Evolutionary conservation across 805 yeast species (phyloP).

Genomic region (Brettanomyces custersianus): DNA sequence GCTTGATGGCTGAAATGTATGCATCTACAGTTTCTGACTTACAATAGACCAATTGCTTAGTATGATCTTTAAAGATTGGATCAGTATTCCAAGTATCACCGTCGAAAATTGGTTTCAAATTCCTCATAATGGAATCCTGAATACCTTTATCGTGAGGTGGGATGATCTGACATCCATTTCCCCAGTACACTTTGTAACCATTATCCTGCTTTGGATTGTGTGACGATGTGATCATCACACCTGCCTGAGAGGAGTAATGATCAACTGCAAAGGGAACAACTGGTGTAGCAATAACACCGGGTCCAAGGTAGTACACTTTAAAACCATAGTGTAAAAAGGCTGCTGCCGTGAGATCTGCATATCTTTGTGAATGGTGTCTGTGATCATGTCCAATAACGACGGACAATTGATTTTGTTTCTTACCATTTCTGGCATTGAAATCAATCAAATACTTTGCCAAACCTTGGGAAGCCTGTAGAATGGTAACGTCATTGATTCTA

Average conservation of each 20-base stretch:
- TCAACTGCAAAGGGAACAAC: slow-evolving; percentile 85
- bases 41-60: slow-evolving; percentile 26
- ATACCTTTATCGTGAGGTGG: slow-evolving; percentile 82
- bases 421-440: slow-evolving; percentile 11
- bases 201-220: slow-evolving; percentile 82
- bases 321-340: slow-evolving; percentile 65
- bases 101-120: slow-evolving; percentile 50
- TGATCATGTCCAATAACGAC: slow-evolving; percentile 91
- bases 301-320: slow-evolving; percentile 55
- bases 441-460: slow-evolving; percentile 41
- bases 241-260: slow-evolving; percentile 53
- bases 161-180: slow-evolving; percentile 91
- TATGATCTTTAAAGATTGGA: slow-evolving; percentile 15
- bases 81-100: slow-evolving; percentile 30
- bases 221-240: slow-evolving; percentile 90
- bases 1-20: slow-evolving; percentile 30
- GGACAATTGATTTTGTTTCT: slow-evolving; percentile 21
- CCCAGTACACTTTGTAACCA: slow-evolving; percentile 91
- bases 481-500: slow-evolving; percentile 83
- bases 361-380: slow-evolving; percentile 67
- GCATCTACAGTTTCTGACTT: slow-evolving; percentile 32
- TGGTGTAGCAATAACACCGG: slow-evolving; percentile 67
- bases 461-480: slow-evolving; percentile 86
- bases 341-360: slow-evolving; percentile 72
- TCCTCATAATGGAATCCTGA: slow-evolving; percentile 51